These are phyloP conservation scores for Toxicodendron radicans DNA, from an alignment of 345 rosid genomes.

Conservation along the genomic window DNA sequence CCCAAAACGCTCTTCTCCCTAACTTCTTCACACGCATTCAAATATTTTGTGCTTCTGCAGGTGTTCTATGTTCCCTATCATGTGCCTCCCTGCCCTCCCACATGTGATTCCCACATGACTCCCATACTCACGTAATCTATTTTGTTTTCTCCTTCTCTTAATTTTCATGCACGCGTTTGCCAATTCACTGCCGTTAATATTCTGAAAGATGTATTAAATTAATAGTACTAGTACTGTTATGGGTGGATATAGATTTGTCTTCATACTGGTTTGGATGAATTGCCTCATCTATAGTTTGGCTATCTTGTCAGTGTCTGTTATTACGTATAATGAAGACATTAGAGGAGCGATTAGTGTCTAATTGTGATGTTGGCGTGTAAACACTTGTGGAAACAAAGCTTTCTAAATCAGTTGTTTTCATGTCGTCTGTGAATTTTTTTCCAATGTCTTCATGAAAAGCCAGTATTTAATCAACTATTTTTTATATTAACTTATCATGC, in stretches of 20 bases:
- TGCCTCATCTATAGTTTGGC: not conserved
- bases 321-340: conserved; percentile 25
- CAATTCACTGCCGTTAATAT: not conserved
- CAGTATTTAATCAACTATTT: conserved; percentile 25
- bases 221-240: no score
- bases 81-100: conserved; percentile 45
- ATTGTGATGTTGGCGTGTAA: conserved; percentile 27
- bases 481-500: not conserved
- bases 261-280: not conserved
- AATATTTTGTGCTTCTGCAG: conserved; percentile 24
- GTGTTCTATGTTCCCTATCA: conserved; percentile 66
- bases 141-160: not conserved
- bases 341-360: conserved; percentile 28
- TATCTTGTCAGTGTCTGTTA: conserved; percentile 36
- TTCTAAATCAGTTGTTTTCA: conserved; percentile 34
- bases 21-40: not conserved
- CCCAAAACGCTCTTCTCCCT: not conserved
- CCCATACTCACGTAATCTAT: conserved; percentile 38
- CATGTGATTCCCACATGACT: conserved; percentile 66
- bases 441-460: conserved; percentile 22
- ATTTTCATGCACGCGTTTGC: not conserved
- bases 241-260: no score
- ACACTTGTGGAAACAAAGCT: conserved; percentile 16
- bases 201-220: not conserved
- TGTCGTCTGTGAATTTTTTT: conserved; percentile 38